A percentile compares a stretch with the other conserved stretches of the same genome.
phyloP scores from a whole-genome alignment of 2,329 filamentous ascomycete species.

The Pyrenophora seminiperda region DNA sequence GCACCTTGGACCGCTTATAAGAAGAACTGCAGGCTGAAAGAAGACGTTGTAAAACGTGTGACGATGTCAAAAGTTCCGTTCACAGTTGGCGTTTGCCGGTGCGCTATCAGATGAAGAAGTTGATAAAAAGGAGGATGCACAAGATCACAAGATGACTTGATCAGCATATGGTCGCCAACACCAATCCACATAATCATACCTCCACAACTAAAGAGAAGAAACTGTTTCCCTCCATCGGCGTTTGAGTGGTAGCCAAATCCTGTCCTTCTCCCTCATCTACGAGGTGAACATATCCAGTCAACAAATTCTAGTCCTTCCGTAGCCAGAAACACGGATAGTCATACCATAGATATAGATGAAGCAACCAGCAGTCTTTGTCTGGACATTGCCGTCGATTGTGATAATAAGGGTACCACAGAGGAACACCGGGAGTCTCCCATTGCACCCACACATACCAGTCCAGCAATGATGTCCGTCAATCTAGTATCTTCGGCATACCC shows the following conservation, averaged over 20 bases:
- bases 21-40: neutral
- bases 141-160: neutral
- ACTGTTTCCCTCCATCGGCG: neutral
- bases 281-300: neutral
- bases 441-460: neutral
- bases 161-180: too few species aligned
- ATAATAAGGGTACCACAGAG: neutral
- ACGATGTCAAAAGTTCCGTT: neutral
- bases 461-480: neutral
- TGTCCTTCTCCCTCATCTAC: neutral
- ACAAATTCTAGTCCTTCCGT: neutral
- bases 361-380: too few species aligned
- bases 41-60: neutral
- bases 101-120: neutral
- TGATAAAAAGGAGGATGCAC: neutral
- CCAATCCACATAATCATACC: too few species aligned
- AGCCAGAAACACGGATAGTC: neutral
- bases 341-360: neutral
- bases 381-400: neutral
- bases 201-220: neutral
- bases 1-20: neutral
- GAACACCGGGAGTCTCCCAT: neutral
- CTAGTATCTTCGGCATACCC: neutral
- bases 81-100: neutral
- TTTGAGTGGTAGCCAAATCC: neutral